These are phyloP conservation scores for Microcyclosporella mali DNA, from an alignment of 2,329 filamentous ascomycete species.

Conservation along the genomic window DNA sequence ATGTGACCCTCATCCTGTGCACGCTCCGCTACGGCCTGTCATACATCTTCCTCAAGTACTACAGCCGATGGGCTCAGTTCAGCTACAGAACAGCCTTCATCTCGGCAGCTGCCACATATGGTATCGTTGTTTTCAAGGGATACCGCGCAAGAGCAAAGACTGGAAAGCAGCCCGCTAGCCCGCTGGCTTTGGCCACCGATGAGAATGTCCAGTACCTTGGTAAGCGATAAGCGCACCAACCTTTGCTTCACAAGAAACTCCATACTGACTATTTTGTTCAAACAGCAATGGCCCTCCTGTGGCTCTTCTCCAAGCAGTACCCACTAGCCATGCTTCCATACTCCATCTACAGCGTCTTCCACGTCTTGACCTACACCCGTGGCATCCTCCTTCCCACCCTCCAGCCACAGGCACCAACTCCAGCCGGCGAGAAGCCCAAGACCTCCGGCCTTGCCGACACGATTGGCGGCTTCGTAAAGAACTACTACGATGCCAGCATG, in stretches of 20 bases:
- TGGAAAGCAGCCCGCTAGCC: slow-evolving; percentile 55
- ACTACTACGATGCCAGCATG: slow-evolving; percentile 97
- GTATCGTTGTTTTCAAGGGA: slow-evolving; percentile 98
- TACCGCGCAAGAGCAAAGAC: slow-evolving; percentile 78
- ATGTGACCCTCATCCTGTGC: slow-evolving; percentile 76
- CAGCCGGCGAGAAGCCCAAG: slow-evolving; percentile 52
- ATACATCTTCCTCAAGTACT: slow-evolving; percentile 83
- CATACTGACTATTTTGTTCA: slow-evolving; percentile 3
- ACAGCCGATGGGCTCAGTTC: slow-evolving; percentile 67
- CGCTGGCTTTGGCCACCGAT: slow-evolving; percentile 66
- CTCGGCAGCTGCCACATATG: slow-evolving; percentile 85
- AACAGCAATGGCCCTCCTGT: slow-evolving; percentile 84
- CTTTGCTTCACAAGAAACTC: neutral
- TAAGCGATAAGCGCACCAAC: slow-evolving; percentile 45
- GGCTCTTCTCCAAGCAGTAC: slow-evolving; percentile 87
- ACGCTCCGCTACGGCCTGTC: slow-evolving; percentile 79
- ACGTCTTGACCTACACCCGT: slow-evolving; percentile 93
- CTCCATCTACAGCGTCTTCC: slow-evolving; percentile 95
- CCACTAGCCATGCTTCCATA: slow-evolving; percentile 88
- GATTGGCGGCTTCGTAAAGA: slow-evolving; percentile 92
- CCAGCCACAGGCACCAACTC: slow-evolving; percentile 55
- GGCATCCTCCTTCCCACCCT: slow-evolving; percentile 87
- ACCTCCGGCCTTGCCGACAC: slow-evolving; percentile 64
- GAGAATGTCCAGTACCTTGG: slow-evolving; percentile 98
- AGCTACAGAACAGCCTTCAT: slow-evolving; percentile 88